These are phyloP conservation scores for Globisporangium takayamanum DNA, from an alignment of 352 stramenopile species.

Conservation along the genomic window DNA sequence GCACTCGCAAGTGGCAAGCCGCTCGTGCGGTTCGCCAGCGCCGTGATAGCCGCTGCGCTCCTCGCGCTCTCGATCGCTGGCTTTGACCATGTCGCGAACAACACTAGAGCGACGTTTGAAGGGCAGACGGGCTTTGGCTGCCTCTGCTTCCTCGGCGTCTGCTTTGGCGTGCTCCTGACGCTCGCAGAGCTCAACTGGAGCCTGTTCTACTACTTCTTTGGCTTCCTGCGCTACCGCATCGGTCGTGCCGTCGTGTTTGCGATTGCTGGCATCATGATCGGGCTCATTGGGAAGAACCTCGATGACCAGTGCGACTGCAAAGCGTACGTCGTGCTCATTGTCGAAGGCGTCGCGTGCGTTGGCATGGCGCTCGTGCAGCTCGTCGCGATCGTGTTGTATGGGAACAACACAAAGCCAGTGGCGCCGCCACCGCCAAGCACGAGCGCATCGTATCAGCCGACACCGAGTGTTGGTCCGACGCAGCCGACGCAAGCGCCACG, in stretches of 20 bases:
- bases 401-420: conserved; percentile 37
- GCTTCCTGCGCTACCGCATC: conserved; percentile 71
- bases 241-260: conserved; percentile 47
- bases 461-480: not conserved
- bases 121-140: conserved; percentile 57
- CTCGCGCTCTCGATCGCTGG: conserved; percentile 40
- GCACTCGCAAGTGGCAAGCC: conserved; percentile 17
- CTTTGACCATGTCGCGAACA: conserved; percentile 34
- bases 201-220: conserved; percentile 76
- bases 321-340: conserved; percentile 41
- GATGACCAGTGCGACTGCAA: conserved; percentile 43
- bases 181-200: conserved; percentile 59
- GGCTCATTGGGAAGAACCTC: conserved; percentile 50
- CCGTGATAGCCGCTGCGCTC: conserved; percentile 24
- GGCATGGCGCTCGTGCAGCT: conserved; percentile 34
- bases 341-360: conserved; percentile 49
- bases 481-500: conserved; percentile 6
- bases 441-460: not conserved
- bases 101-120: conserved; percentile 25
- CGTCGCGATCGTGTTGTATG: conserved; percentile 38
- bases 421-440: not conserved
- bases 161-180: conserved; percentile 51
- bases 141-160: conserved; percentile 64
- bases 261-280: conserved; percentile 56
- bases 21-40: conserved; percentile 33